Evolutionary conservation across 2,329 filamentous ascomycete genomes (phyloP), one percentile per base, ranked within the genome.

Genomic region (Stemphylium lycopersici): DNA sequence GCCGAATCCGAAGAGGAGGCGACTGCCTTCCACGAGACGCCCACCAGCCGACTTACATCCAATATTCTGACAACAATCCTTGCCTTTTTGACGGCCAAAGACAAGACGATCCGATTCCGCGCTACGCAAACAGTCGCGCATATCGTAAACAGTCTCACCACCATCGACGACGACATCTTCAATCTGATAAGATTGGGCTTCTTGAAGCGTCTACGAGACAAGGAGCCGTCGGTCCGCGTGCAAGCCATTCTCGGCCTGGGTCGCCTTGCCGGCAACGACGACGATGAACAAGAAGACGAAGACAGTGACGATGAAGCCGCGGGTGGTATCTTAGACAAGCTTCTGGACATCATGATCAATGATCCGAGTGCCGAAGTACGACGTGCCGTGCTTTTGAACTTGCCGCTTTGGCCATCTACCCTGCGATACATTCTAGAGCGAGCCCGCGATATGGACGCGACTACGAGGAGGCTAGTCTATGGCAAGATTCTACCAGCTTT

Each of bases 291-390:
- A 8, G 85, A 88, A 10, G 89, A 91, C 40, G 85, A 87, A 20
- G 89, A 91, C 50, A 86, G 89, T 51, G 87, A 88, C 46, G 87
- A 90, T 29, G 80, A 83, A 22, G 82, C 83, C 18, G 83, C 84
- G 10, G 86, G 84, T 7, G 89, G 90, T 7, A 81, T 97, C 34
- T 79, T 96, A 20, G 87, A 90, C 55, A 96, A 92, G 75, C 84
- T 98, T 4, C 80, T 97, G 8, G 90, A 96, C 65, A 88, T 96
- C 26, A 83, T 98, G 63, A 92, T 96, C 72, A 95, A 98, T 65
- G 95, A 99, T 67, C 90, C 93, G 0, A 96, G 91, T 64, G 92
- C 93, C 2, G 95, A 99, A 68, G 95, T 99, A 32, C 85, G 95
- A 62, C 87, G 93, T 58, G 91, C 91, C 7, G 83, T 99, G 10